Evolutionary conservation across 2,329 filamentous ascomycete species (phyloP), one percentile per base, ranked within the genome.

Genomic region (Clarireedia homoeocarpa): DNA sequence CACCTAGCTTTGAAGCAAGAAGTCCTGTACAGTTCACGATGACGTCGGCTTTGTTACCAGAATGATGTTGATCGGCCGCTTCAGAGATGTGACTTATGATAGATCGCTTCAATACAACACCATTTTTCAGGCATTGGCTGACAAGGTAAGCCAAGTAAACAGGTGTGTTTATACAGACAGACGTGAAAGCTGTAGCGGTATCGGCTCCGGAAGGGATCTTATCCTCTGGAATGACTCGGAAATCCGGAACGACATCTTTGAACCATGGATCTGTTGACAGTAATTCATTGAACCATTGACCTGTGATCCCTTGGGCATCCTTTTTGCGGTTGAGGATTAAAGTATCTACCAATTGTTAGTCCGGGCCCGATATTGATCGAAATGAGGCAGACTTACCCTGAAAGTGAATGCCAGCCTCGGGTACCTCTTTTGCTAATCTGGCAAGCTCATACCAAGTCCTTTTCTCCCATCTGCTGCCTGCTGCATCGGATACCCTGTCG

Each of bases 91-190:
- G 88, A n/a, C 73, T 71, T 48, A 91, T 71, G 1, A 79, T 70
- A 2, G 73, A 82, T 20, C 89, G 81, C 64, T 81, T 80, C 65
- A 92, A 74, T 1, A 82, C 75, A 6, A 88, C 86, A 27, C 89
- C 88, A 56, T 83, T 81, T 63, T 82, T 83, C 27, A 88, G 77
- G 69, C 89, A 95, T 72, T 94, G 85, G 0, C 88, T 87, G 0
- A 88, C 75, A 0, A 97, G 83, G 83, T 88, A 96, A 4, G 89
- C 83, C 2, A 96, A 82, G 72, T 96, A 97, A 57, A 96, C 73
- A 44, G 88, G 83, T 0, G 89, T 89, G 73, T 97, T 96, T 70
- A 96, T 92, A 73, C 91, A 96, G 42, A 96, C 85, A 1, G 88
- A 92, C 6, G 82, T 89, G 71, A 94, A 96, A 55, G 79, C 76